phyloP scores from a whole-genome alignment of 225 moss, liverwort and hornwort genomes.

The Physcomitrellopsis africana region DNA sequence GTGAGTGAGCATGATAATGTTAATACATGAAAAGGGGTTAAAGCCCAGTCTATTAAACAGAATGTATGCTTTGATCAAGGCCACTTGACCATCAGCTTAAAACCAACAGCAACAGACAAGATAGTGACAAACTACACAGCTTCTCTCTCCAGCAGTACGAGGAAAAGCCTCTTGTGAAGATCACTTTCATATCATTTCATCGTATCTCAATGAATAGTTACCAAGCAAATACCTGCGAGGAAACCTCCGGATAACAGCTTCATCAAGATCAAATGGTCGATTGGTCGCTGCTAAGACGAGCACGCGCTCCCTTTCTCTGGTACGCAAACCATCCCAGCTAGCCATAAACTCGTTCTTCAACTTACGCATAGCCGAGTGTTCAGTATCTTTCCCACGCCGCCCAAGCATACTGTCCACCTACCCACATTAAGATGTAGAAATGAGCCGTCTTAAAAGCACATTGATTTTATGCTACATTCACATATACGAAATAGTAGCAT shows the following conservation, averaged over 20 bases:
- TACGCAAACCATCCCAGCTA: constrained; percentile 96
- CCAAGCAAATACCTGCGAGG: constrained; percentile 73
- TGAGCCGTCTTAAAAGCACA: not conserved
- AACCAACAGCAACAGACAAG: too few species aligned
- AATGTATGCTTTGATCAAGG: too few species aligned
- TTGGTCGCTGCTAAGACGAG: constrained; percentile 93
- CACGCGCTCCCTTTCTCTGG: constrained; percentile 88
- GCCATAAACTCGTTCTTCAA: constrained; percentile 97
- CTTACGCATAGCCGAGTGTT: constrained; percentile 97
- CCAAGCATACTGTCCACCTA: constrained; percentile 99
- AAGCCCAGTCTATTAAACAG: too few species aligned
- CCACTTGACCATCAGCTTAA: too few species aligned
- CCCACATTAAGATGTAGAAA: constrained; percentile 2
- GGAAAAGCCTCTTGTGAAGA: constrained; percentile 12
- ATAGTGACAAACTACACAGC: not conserved
- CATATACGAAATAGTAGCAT: not conserved
- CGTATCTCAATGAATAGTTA: not conserved
- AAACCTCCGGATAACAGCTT: constrained; percentile 92
- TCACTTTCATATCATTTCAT: not conserved
- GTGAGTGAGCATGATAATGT: too few species aligned
- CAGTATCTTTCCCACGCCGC: constrained; percentile 94
- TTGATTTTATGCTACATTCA: not conserved
- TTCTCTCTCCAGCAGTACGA: not conserved
- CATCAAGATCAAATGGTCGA: constrained; percentile 98
- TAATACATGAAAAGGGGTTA: too few species aligned